A percentile compares a stretch with the other conserved stretches of the same genome.
These are phyloP conservation scores for Pythium oligandrum DNA, from an alignment of 352 stramenopile genomes.

Conservation along the genomic window DNA sequence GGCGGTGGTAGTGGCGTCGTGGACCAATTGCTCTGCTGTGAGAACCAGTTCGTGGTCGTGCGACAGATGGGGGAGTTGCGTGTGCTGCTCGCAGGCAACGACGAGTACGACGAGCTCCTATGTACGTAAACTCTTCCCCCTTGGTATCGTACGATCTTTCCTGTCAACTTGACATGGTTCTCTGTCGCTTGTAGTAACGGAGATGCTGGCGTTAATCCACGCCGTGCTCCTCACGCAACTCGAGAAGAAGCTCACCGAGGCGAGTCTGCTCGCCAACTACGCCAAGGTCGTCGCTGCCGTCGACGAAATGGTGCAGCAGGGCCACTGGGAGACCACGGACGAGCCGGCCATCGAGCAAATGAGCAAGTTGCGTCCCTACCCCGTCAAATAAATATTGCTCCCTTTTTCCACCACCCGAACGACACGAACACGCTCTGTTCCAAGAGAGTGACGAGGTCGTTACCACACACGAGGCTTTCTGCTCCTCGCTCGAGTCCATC, in stretches of 20 bases:
- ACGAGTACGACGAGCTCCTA: constrained; percentile 72
- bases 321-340: constrained; percentile 44
- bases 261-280: constrained; percentile 50
- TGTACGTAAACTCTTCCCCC: constrained; percentile 26
- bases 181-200: constrained; percentile 32
- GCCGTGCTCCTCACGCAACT: constrained; percentile 48
- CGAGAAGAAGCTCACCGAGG: constrained; percentile 68
- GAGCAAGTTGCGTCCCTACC: constrained; percentile 43
- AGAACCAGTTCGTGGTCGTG: constrained; percentile 55
- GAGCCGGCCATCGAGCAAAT: constrained; percentile 50
- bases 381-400: constrained; percentile 21
- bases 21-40: constrained; percentile 47
- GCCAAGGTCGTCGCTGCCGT: constrained; percentile 57
- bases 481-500: too few species aligned
- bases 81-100: constrained; percentile 49
- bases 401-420: too few species aligned
- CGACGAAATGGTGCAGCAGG: constrained; percentile 67
- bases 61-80: constrained; percentile 54
- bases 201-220: constrained; percentile 47
- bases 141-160: background rate
- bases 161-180: background rate
- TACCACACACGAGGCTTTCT: too few species aligned
- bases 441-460: too few species aligned
- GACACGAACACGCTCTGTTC: too few species aligned
- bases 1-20: constrained; percentile 16